Conservation (phyloP, 1,284 basidiomycete species). For the Cerrena zonata region DNA sequence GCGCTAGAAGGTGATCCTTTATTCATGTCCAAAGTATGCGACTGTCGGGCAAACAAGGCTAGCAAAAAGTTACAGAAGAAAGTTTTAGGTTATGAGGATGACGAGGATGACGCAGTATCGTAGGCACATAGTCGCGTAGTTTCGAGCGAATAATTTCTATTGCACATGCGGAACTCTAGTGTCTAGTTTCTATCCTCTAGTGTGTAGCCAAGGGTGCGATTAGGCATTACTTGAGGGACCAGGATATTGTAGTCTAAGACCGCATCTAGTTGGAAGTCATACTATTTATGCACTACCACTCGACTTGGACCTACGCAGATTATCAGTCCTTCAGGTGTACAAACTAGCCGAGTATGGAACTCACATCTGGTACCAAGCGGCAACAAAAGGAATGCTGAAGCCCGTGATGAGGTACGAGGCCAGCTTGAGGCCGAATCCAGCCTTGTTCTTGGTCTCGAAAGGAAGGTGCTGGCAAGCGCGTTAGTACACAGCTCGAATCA, state of each 20-base stretch:
- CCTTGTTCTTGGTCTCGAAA: slow-evolving; percentile 56
- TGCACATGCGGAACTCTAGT: background rate
- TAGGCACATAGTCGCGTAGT: background rate
- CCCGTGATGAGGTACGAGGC: slow-evolving; percentile 48
- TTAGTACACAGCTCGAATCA: background rate
- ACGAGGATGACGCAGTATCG: background rate
- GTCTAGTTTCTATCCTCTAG: background rate
- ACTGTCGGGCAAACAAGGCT: slow-evolving; percentile 45
- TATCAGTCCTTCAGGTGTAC: slow-evolving; percentile 4
- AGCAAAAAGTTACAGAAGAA: slow-evolving; percentile 35
- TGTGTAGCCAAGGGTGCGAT: background rate
- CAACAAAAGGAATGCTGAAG: slow-evolving; percentile 64
- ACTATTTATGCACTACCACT: slow-evolving; percentile 15
- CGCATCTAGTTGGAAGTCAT: background rate
- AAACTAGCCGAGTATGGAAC: slow-evolving; percentile 30
- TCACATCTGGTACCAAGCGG: slow-evolving; percentile 61
- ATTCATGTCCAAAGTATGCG: slow-evolving; percentile 57
- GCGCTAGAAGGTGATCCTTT: slow-evolving; percentile 56
- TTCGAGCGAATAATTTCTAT: background rate
- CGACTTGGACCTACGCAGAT: slow-evolving; percentile 31
- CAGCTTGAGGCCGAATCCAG: slow-evolving; percentile 54
- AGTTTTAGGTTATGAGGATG: slow-evolving; percentile 11
- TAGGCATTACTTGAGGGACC: background rate
- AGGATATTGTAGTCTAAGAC: background rate
- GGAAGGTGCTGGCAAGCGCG: slow-evolving; percentile 55